These are phyloP conservation scores for Cercospora citrullina DNA, from an alignment of 2,329 filamentous ascomycete species.

Conservation along the genomic window DNA sequence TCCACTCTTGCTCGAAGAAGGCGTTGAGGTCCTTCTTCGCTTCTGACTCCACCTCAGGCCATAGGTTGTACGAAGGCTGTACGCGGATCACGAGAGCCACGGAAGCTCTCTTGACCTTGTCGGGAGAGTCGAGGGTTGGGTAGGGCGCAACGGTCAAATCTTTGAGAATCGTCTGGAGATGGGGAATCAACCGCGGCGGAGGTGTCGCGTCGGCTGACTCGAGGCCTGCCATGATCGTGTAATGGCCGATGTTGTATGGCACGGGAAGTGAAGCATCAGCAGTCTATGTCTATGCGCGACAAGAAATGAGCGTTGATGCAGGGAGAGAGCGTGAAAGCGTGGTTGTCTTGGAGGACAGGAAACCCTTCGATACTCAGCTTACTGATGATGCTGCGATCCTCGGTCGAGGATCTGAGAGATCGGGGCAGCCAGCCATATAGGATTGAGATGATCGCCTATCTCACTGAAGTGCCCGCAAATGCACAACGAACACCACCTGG, in stretches of 20 bases:
- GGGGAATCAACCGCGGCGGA: constrained; percentile 36
- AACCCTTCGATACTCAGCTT: background rate
- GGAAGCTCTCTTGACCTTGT: constrained; percentile 61
- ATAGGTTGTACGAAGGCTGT: constrained; percentile 58
- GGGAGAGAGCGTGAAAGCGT: background rate
- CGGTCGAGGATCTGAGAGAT: background rate
- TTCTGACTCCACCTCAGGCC: constrained; percentile 40
- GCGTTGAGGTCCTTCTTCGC: constrained; percentile 43
- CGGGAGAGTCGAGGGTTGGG: constrained; percentile 51
- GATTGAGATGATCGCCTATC: background rate
- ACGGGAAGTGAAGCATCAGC: background rate
- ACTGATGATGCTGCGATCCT: background rate
- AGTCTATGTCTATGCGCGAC: background rate
- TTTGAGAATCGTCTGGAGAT: constrained; percentile 46
- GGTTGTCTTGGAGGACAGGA: background rate
- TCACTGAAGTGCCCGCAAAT: background rate
- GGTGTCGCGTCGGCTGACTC: background rate
- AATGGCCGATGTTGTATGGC: background rate
- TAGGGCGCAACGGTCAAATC: constrained; percentile 50
- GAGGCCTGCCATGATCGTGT: constrained; percentile 15
- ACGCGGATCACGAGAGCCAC: constrained; percentile 66
- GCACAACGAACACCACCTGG: background rate
- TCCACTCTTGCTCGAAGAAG: constrained; percentile 67
- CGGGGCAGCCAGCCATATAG: background rate
- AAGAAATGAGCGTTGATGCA: background rate